Conservation (phyloP, 225 moss, liverwort and hornwort species). For the Physcomitrellopsis africana region DNA sequence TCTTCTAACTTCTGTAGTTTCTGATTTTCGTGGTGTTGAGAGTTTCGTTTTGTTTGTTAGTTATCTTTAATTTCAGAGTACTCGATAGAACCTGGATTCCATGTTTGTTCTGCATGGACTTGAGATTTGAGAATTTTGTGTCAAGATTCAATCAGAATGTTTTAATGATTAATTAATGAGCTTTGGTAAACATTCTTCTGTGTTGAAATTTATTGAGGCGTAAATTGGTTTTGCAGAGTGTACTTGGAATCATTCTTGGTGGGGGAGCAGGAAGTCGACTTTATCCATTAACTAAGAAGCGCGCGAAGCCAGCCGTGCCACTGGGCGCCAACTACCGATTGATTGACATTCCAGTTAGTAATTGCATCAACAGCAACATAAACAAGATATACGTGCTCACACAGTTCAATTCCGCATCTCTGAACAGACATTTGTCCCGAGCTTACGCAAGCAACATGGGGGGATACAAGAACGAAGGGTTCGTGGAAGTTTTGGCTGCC, state of each 20-base stretch:
- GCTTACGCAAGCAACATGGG: constrained; percentile 99
- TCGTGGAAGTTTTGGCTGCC: constrained; percentile 96
- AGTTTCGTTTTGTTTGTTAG: no score
- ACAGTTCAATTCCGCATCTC: constrained; percentile 95
- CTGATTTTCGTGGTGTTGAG: no score
- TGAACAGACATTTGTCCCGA: constrained; percentile 96
- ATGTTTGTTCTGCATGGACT: no score
- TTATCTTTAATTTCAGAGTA: no score
- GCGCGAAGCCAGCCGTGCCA: constrained; percentile 97
- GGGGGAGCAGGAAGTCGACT: constrained; percentile 95
- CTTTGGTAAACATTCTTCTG: not conserved
- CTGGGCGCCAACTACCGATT: constrained; percentile 94
- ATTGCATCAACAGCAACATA: constrained; percentile 98
- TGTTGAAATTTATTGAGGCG: constrained; percentile 10
- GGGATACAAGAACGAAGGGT: constrained; percentile 96
- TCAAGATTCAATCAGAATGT: not conserved
- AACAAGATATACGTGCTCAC: constrained; percentile 98
- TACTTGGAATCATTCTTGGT: constrained; percentile 93
- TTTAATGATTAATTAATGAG: no score
- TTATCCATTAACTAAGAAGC: constrained; percentile 95
- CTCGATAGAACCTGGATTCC: no score
- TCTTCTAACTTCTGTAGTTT: no score
- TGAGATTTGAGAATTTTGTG: no score
- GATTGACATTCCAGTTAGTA: constrained; percentile 99
- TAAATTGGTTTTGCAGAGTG: constrained; percentile 49